Evolutionary conservation across 495 filamentous ascomycete genomes (phyloP), one percentile per base, ranked within the genome.

Genomic region (Neurospora cerealis): DNA sequence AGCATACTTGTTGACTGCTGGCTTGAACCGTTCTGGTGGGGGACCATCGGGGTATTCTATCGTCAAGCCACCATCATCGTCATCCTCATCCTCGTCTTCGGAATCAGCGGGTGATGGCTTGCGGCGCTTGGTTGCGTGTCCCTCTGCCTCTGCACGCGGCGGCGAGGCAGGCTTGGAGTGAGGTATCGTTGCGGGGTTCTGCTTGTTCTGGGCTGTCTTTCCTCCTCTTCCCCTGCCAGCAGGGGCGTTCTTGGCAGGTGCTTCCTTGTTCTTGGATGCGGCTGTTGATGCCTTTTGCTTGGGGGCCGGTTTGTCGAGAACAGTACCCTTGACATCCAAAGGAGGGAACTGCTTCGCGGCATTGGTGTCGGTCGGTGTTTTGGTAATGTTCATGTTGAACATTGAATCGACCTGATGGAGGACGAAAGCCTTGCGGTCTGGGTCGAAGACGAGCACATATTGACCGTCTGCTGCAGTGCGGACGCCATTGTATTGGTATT

Each of bases 301-400:
- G 37, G 76, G 74, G 46, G 72, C 28, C 54, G 54, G 54, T 15
- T 34, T 19, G 72, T 70, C 38, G 39, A 41, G 36, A 32, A 71
- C 39, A 21, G 39, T 13, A 37, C 42, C 69, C 66, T 77, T 79
- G 69, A 81, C 75, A 70, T 83, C 80, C 28, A 87, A 79, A 7
- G 85, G 85, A 4, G 83, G 79, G 74, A 83, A 81, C 70, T 85
- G 79, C 70, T 81, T 80, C 39, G 84, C 82, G 73, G 77, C 74
- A 44, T 83, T 78, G 72, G 73, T 77, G 69, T 83, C 83, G 70
- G 77, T 80, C 1, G 85, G 85, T 5, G 81, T 86, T 37, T 80
- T 79, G 24, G 84, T 83, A 24, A 88, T 76, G 75, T 88, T 88
- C 87, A 89, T 88, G 76, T 88, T 83, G 79, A 89, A 89, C 69